A percentile compares a stretch with the other conserved stretches of the same genome.
These are phyloP conservation scores for Trichosporon coremiiforme DNA, from an alignment of 1,284 basidiomycete species.

Conservation along the genomic window DNA sequence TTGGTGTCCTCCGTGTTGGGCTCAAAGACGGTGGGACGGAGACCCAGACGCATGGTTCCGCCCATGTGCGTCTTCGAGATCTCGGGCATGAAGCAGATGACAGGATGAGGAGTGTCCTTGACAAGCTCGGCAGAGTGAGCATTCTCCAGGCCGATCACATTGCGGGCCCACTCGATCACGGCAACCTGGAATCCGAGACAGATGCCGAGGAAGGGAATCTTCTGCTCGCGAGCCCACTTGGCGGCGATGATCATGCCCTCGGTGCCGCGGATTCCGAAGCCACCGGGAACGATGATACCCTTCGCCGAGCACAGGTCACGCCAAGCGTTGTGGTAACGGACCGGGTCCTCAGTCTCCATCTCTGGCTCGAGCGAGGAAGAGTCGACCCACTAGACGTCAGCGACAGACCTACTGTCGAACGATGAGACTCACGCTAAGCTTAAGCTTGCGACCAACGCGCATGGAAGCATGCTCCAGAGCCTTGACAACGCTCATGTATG, in stretches of 20 bases:
- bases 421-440: constrained; percentile 65
- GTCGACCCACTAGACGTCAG: constrained; percentile 79
- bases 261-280: constrained; percentile 89
- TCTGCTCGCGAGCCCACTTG: constrained; percentile 94
- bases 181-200: constrained; percentile 98
- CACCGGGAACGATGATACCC: constrained; percentile 95
- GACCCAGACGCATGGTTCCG: constrained; percentile 95
- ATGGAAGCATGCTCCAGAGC: constrained; percentile 96
- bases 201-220: constrained; percentile 92
- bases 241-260: constrained; percentile 98
- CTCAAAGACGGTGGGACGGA: constrained; percentile 90
- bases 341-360: constrained; percentile 75
- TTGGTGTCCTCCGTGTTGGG: constrained; percentile 65
- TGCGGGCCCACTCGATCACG: constrained; percentile 91
- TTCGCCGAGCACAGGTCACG: constrained; percentile 83
- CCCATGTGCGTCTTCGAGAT: constrained; percentile 98
- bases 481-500: constrained; percentile 98
- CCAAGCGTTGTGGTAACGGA: constrained; percentile 96
- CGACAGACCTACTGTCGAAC: too few species aligned
- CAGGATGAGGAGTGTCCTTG: constrained; percentile 64
- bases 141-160: constrained; percentile 72
- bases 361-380: constrained; percentile 88
- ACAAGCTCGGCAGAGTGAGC: constrained; percentile 89
- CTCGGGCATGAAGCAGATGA: constrained; percentile 98
- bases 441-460: constrained; percentile 80